Conservation (phyloP, 73 alveolate genomes). For the Urostyla sp. region DNA sequence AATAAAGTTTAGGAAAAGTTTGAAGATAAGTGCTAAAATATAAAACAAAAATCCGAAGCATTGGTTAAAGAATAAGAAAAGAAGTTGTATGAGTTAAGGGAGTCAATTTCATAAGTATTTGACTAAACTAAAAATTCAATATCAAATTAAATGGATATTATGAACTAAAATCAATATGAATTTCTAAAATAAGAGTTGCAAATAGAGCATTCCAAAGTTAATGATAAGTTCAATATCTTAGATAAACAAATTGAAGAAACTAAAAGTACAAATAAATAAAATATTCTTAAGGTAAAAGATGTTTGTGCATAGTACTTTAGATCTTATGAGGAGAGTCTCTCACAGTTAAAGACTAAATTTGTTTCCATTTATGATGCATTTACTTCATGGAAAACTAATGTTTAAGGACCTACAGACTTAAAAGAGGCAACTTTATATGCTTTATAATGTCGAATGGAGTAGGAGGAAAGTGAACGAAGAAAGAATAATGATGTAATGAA, state of each 20-base stretch:
- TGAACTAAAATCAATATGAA: not conserved
- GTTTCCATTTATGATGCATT: slow-evolving; percentile 43
- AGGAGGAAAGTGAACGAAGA: slow-evolving; percentile 4
- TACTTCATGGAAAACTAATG: slow-evolving; percentile 43
- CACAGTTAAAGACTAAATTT: slow-evolving; percentile 10
- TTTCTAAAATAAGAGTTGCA: slow-evolving; percentile 19
- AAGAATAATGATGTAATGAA: slow-evolving; percentile 6
- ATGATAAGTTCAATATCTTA: not conserved
- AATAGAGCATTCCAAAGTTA: not conserved
- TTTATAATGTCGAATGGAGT: slow-evolving; percentile 15
- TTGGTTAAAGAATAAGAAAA: slow-evolving; percentile 34
- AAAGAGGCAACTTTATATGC: slow-evolving; percentile 46
- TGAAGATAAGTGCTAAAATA: not conserved
- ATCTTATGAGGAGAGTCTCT: slow-evolving; percentile 26
- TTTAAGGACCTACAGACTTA: slow-evolving; percentile 18
- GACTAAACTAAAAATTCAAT: slow-evolving; percentile 36
- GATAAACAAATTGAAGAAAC: not conserved
- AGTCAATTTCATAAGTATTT: not conserved
- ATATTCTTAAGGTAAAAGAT: not conserved
- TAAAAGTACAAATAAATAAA: not conserved
- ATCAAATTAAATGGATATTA: slow-evolving; percentile 6
- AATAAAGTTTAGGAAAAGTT: slow-evolving; percentile 5
- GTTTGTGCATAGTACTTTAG: slow-evolving; percentile 31
- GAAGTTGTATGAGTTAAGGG: slow-evolving; percentile 19
- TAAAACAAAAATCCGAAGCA: not conserved